These are phyloP conservation scores for Chalara sp. DNA, from an alignment of 2,329 filamentous ascomycete species.

Conservation along the genomic window DNA sequence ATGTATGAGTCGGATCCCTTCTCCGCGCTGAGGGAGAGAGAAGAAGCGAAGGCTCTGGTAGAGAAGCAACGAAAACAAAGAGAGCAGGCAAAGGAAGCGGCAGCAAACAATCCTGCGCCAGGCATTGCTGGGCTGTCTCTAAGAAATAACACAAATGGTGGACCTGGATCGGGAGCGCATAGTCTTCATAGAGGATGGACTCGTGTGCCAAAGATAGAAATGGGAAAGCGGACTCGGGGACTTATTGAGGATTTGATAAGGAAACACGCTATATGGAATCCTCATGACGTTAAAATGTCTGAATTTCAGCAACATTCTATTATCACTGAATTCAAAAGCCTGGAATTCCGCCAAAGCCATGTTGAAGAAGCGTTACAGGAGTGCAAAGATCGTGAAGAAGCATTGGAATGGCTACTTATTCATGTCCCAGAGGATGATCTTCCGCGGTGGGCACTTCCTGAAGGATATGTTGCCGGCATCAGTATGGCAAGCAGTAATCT, in stretches of 20 bases:
- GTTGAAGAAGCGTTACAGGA: slow-evolving; percentile 79
- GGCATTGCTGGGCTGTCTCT: slow-evolving; percentile 39
- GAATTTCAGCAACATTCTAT: slow-evolving; percentile 49
- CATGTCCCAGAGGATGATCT: slow-evolving; percentile 96
- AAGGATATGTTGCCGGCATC: slow-evolving; percentile 85
- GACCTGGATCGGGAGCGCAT: slow-evolving; percentile 26
- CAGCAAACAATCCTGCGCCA: slow-evolving; percentile 52
- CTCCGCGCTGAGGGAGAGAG: slow-evolving; percentile 67
- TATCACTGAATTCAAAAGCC: slow-evolving; percentile 64
- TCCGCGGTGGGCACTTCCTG: slow-evolving; percentile 86
- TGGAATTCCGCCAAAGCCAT: slow-evolving; percentile 86
- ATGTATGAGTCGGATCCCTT: slow-evolving; percentile 97
- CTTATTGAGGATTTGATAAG: slow-evolving; percentile 77
- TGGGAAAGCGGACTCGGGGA: slow-evolving; percentile 74
- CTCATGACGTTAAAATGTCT: slow-evolving; percentile 62
- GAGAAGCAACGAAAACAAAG: slow-evolving; percentile 75
- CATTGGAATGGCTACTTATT: slow-evolving; percentile 91
- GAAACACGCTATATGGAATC: slow-evolving; percentile 79
- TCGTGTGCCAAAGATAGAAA: slow-evolving; percentile 82
- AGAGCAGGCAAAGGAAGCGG: slow-evolving; percentile 61
- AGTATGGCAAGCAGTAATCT: slow-evolving; percentile 78
- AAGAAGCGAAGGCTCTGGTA: slow-evolving; percentile 66
- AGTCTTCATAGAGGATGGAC: slow-evolving; percentile 66
- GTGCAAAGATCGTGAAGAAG: slow-evolving; percentile 88
- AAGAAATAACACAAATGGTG: slow-evolving; percentile 36